phyloP scores from a whole-genome alignment of 148 eudicot genomes.

The Silene latifolia region DNA sequence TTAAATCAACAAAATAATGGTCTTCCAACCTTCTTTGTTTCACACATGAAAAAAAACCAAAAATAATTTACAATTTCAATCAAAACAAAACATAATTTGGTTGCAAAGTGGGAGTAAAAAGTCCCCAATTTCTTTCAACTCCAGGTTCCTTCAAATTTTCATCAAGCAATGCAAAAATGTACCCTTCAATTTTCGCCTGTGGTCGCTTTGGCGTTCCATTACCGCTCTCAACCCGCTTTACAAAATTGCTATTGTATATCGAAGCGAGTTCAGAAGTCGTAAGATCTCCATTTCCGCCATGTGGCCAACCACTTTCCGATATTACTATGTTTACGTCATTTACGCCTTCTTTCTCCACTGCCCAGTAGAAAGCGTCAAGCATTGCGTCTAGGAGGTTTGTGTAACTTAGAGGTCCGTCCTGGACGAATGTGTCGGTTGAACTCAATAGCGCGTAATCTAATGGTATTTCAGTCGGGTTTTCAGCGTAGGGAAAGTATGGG shows the following conservation, averaged over 20 bases:
- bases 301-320: conserved; percentile 45
- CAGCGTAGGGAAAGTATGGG: conserved; percentile 50
- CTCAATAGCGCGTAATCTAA: conserved; percentile 45
- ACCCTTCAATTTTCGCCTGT: conserved; percentile 17
- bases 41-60: no score
- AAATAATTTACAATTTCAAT: background rate
- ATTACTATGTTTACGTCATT: conserved; percentile 26
- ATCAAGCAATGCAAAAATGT: conserved; percentile 28
- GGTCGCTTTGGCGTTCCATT: conserved; percentile 40
- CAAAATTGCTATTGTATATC: conserved; percentile 32
- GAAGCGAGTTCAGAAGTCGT: conserved; percentile 37
- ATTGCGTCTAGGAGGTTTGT: conserved; percentile 49
- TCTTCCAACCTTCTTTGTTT: no score
- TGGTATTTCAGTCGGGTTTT: conserved; percentile 29
- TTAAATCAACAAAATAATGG: no score
- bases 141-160: conserved; percentile 32
- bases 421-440: conserved; percentile 3
- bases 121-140: conserved; percentile 33
- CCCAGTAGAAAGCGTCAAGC: conserved; percentile 37
- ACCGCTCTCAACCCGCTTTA: conserved; percentile 11
- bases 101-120: conserved; percentile 29
- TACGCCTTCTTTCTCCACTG: conserved; percentile 39
- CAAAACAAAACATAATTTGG: conserved; percentile 19
- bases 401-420: conserved; percentile 37
- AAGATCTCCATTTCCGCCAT: conserved; percentile 38